phyloP scores from a whole-genome alignment of 306 rosid species.

The Pterocarpus santalinus region DNA sequence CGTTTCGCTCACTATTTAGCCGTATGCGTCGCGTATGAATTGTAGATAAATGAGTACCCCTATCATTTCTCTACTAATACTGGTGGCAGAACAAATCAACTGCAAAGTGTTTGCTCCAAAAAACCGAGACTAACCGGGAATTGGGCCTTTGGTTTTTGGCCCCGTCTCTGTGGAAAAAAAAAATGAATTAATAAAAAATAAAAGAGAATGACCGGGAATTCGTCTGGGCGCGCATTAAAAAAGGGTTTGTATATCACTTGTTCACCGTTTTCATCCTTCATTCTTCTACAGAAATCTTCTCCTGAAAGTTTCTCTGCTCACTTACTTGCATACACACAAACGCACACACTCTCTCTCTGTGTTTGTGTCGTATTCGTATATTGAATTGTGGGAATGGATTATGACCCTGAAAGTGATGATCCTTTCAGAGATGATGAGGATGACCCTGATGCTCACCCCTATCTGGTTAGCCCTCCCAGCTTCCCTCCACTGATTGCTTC shows the following conservation, averaged over 20 bases:
- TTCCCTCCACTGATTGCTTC: not conserved
- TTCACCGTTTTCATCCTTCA: too few relatives aligned
- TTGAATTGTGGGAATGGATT: constrained; percentile 54
- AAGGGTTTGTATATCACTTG: not conserved
- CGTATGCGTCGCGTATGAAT: too few relatives aligned
- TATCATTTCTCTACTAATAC: too few relatives aligned
- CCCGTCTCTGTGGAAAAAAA: too few relatives aligned
- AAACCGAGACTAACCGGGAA: too few relatives aligned
- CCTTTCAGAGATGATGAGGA: constrained; percentile 92
- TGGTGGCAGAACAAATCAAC: too few relatives aligned
- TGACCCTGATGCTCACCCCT: constrained; percentile 60
- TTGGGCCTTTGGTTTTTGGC: too few relatives aligned
- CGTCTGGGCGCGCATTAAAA: not conserved
- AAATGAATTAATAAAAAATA: too few relatives aligned
- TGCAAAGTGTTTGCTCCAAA: too few relatives aligned
- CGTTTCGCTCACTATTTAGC: too few relatives aligned
- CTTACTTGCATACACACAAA: too few relatives aligned
- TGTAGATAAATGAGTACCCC: too few relatives aligned
- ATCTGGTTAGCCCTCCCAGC: constrained; percentile 45
- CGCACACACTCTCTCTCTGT: not conserved
- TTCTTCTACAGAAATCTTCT: not conserved
- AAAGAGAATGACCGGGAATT: not conserved
- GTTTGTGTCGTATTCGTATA: not conserved
- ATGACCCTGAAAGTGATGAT: constrained; percentile 82
- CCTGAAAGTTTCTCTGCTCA: not conserved